phyloP scores from a whole-genome alignment of 352 stramenopile genomes.

The Pythium guiyangense region DNA sequence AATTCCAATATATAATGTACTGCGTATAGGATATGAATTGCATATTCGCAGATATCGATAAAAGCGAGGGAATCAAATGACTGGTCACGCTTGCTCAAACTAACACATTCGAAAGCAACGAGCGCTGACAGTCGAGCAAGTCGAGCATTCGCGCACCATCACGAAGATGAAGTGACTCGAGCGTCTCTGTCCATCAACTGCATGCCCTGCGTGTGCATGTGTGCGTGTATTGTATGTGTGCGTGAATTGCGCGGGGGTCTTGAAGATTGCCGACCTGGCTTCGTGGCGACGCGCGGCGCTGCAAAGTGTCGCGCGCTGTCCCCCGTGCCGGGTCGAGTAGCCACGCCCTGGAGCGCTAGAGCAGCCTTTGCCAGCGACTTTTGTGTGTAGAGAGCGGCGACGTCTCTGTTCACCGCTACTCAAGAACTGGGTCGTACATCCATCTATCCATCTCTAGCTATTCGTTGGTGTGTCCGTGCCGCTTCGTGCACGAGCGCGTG shows the following conservation, averaged over 20 bases:
- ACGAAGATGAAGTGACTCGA: no score
- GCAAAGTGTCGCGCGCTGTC: constrained; percentile 23
- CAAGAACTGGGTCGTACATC: constrained; percentile 80
- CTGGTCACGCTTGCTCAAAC: no score
- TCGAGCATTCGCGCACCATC: no score
- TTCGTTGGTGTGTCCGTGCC: no score
- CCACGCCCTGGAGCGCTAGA: constrained; percentile 43
- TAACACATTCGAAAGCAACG: no score
- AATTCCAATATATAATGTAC: no score
- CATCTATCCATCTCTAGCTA: background rate
- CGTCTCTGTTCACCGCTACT: constrained; percentile 49
- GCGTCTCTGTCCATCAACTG: no score
- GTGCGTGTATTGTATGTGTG: no score
- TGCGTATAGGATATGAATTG: no score
- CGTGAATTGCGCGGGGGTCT: constrained; percentile 7
- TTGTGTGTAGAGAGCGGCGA: constrained; percentile 84
- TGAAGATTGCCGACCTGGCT: constrained; percentile 9
- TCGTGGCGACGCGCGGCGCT: constrained; percentile 12
- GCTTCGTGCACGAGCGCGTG: constrained; percentile 1
- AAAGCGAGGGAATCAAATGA: no score
- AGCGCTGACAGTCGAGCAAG: no score
- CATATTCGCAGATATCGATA: no score
- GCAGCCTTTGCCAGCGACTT: constrained; percentile 28
- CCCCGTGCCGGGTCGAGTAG: constrained; percentile 19
- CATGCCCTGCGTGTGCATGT: constrained; percentile 1